Base-by-base conservation (phyloP, 768 basidiomycete species). In the Macrocybe gigantea region DNA sequence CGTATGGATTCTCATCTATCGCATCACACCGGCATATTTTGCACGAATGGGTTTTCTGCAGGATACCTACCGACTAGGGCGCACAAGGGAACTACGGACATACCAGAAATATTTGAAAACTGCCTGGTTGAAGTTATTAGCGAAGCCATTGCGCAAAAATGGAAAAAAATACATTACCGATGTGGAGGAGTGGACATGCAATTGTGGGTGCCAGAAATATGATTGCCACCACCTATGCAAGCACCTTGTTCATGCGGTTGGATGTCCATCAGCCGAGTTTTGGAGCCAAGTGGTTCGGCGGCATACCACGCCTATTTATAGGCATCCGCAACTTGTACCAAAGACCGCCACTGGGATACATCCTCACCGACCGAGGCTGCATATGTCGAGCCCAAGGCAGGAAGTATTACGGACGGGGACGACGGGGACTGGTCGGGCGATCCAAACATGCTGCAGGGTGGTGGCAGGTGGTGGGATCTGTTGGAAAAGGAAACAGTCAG, bases 151-250 rank as follows among this genome's bases (percentile, higher is more conserved):
- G 22, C 22, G 2, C 4, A 4, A 22, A 33, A 36, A 36, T 35
- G 33, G 34, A 6, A 45, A 45, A 15, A 13, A 8, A 9, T 45
- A 45, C 14, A 14, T 13, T 22, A 45, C 33, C 1, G 3, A 14
- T 10, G 5, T 45, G 11, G 30, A 45, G 12, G 11, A 45, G 34
- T 45, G 31, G 13, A 45, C 44, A 13, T 45, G 44, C 14, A 14
- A 33, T 14, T 45, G 44, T 45, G 44, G 33, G 34, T 9, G 33
- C 9, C 44, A 45, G 15, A 45, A 45, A 36, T 45, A 45, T 35
- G 44, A 45, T 36, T 12, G 5, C 4, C 44, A 45, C 31, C 34
- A 33, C 22, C 38, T 45, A 35, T 45, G 33, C 44, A 45, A 45
- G 14, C 44, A 45, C 30, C 32, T 45, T 45, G 44, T 45, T 2